phyloP scores from a whole-genome alignment of 2,329 filamentous ascomycete species.

The Bipolaris gigantea region DNA sequence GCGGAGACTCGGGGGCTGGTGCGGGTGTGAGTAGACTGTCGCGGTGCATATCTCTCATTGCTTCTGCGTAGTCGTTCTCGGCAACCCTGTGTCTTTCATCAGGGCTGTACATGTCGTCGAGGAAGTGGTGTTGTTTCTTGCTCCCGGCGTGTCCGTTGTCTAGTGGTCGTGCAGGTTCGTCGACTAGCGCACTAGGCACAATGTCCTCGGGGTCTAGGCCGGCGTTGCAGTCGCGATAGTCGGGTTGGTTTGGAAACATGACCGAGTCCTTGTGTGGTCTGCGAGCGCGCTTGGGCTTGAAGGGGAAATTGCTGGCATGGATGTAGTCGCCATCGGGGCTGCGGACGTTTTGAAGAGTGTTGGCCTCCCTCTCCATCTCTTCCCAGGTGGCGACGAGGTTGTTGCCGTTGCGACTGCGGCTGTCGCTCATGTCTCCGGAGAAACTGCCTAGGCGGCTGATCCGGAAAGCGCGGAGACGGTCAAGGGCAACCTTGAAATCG shows the following conservation, averaged over 20 bases:
- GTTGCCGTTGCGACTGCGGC: slow-evolving; percentile 34
- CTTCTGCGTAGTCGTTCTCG: slow-evolving; percentile 35
- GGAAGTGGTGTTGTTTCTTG: slow-evolving; percentile 25
- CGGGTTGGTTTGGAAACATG: slow-evolving; percentile 22
- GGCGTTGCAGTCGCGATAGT: slow-evolving; percentile 14
- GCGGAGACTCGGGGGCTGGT: slow-evolving; percentile 5
- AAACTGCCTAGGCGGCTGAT: slow-evolving; percentile 46
- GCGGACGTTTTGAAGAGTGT: slow-evolving; percentile 25
- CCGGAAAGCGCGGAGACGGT: slow-evolving; percentile 51
- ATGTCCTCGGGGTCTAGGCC: slow-evolving; percentile 34
- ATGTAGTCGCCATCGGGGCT: slow-evolving; percentile 40
- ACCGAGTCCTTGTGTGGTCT: slow-evolving; percentile 33
- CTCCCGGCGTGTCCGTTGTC: slow-evolving; percentile 18
- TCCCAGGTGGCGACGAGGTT: slow-evolving; percentile 41
- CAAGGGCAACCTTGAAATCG: slow-evolving; percentile 65
- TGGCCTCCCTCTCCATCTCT: slow-evolving; percentile 37
- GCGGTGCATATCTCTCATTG: slow-evolving; percentile 32
- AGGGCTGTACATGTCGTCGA: slow-evolving; percentile 20
- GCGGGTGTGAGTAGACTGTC: slow-evolving; percentile 13
- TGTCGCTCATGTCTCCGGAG: slow-evolving; percentile 41
- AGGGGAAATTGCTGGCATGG: slow-evolving; percentile 33
- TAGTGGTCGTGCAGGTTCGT: slow-evolving; percentile 17
- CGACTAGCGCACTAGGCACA: slow-evolving; percentile 33
- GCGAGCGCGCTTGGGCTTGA: slow-evolving; percentile 24
- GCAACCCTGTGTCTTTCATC: slow-evolving; percentile 23